Conservation (phyloP, 805 yeast species). For the Candida chauliodis region DNA sequence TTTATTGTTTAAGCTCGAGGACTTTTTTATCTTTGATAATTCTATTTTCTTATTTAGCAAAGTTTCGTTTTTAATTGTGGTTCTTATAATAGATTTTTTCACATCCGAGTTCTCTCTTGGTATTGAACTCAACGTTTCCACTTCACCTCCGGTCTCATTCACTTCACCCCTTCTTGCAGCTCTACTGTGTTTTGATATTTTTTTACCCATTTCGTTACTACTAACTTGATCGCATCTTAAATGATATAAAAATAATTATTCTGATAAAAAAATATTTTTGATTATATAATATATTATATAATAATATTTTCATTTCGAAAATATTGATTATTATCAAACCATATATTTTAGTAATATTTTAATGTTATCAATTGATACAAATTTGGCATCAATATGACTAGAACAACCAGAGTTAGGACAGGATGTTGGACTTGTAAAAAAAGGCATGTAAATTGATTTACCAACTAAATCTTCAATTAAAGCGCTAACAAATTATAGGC, state of each 20-base stretch:
- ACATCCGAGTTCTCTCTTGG: slow-evolving; percentile 63
- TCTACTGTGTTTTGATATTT: slow-evolving; percentile 66
- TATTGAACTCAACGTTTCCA: slow-evolving; percentile 46
- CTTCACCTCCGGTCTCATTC: slow-evolving; percentile 36
- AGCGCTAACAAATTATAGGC: no score
- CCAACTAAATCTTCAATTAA: slow-evolving; percentile 8
- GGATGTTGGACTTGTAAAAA: slow-evolving; percentile 24
- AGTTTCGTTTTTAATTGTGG: slow-evolving; percentile 62
- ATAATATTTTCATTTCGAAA: no score
- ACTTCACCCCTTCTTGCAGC: slow-evolving; percentile 71
- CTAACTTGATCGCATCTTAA: neutral
- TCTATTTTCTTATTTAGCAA: slow-evolving; percentile 55
- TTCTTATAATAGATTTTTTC: slow-evolving; percentile 62
- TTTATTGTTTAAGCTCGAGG: slow-evolving; percentile 12
- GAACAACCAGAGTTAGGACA: slow-evolving; percentile 35
- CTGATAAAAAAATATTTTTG: neutral
- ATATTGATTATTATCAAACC: neutral
- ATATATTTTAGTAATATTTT: neutral
- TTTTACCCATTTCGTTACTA: slow-evolving; percentile 1
- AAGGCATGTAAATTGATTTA: slow-evolving; percentile 26
- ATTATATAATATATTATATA: slow-evolving; percentile 2
- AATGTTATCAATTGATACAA: neutral
- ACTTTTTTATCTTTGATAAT: slow-evolving; percentile 28
- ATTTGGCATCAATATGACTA: neutral
- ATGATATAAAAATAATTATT: neutral